Base-by-base conservation (phyloP, 192 early-diverging fungal genomes). In the Podila epicladia region DNA sequence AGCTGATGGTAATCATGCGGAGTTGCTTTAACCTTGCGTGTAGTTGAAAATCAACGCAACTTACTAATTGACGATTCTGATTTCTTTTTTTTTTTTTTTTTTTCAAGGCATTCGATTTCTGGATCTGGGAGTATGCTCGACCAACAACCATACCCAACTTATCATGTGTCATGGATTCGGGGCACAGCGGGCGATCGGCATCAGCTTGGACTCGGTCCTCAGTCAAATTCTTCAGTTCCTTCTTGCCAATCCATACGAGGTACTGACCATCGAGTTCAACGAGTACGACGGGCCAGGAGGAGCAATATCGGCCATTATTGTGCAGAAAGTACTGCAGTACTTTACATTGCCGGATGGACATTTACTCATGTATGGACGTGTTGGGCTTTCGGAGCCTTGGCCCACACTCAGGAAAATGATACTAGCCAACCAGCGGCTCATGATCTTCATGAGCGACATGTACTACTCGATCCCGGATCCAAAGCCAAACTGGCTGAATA, bases 351-450 rank as follows among this genome's bases (percentile, higher is more conserved):
- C 68, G 5, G 28, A 62, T 1, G 78, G 78, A 3, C 37, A 75
- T 15, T 49, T 59, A 9, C 24, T 85, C 58, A 19, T 85, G 31
- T 76, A 37, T 45, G 57, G 74, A 20, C 64, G 60, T 4, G 49
- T 6, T 0, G 37, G 41, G 35, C n/a, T 58, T n/a, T 26, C 48
- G 1, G 53, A 62, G 0, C 12, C 61, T 9, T 85, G 74, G 74
- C 79, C 79, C 12, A 82, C 79, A 1, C 41, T 85, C 48, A 33
- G 84, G 19, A 59, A 82, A 12, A 82, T 85, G 80, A 85, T 85
- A 55, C 38, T 75, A 29, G 72, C 45, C 3, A 79, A 85, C 67
- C 49, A 78, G 49, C 29, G 84, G 35, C 31, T 85, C 31, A 71
- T 85, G 51, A 45, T 85, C 37, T 85, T 73, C 28, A 74, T 85